A percentile compares a stretch with the other conserved stretches of the same genome.
Evolutionary conservation across 78 protist genomes (phyloP).

Genomic region (Acrasis kona): DNA sequence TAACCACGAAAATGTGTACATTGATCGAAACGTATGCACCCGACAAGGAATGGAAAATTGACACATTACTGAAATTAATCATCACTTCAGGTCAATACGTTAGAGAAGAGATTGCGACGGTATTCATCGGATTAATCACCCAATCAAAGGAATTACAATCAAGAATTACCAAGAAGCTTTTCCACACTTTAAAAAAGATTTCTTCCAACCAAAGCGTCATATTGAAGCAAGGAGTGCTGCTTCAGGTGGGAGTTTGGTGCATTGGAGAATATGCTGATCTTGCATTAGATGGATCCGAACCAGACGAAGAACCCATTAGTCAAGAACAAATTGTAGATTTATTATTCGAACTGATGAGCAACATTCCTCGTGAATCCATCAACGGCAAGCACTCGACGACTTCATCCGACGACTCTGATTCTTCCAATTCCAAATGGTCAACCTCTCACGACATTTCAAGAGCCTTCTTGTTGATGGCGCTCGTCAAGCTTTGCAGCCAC

Average conservation of each 20-base stretch:
- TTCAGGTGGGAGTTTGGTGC: constrained; percentile 65
- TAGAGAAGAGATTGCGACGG: not conserved
- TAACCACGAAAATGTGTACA: constrained; percentile 52
- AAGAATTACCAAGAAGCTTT: too few relatives aligned
- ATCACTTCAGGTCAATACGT: constrained; percentile 19
- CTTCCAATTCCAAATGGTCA: not conserved
- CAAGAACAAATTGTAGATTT: too few relatives aligned
- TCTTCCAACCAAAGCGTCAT: not conserved
- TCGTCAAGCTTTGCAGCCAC: too few relatives aligned
- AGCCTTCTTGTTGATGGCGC: too few relatives aligned
- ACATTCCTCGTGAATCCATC: too few relatives aligned
- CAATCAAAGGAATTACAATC: not conserved
- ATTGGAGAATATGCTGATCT: constrained; percentile 89
- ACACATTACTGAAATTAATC: constrained; percentile 75
- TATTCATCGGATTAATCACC: not conserved
- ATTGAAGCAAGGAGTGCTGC: constrained; percentile 11
- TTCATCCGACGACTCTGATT: not conserved
- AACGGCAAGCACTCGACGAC: not conserved
- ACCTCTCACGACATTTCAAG: too few relatives aligned
- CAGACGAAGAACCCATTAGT: not conserved
- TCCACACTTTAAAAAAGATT: not conserved
- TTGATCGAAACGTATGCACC: constrained; percentile 79
- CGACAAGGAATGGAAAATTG: constrained; percentile 85
- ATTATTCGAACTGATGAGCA: too few relatives aligned
- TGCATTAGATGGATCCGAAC: constrained; percentile 1